Evolutionary conservation across 2,329 filamentous ascomycete species (phyloP).

Genomic region (Aureobasidium sp.): DNA sequence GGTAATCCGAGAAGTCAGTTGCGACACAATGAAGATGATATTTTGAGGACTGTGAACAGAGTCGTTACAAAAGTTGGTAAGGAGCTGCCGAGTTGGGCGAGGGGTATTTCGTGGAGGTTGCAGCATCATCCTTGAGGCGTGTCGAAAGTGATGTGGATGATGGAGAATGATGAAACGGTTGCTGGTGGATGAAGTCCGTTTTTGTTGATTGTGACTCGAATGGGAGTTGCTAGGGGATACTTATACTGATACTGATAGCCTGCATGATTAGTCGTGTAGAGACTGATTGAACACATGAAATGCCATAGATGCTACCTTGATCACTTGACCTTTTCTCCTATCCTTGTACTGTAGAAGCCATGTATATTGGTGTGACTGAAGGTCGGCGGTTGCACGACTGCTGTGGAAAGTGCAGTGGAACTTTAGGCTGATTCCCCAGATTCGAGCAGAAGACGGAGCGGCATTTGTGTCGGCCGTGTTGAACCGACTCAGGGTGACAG

Average conservation of each 20-base stretch:
- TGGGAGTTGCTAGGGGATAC: background rate
- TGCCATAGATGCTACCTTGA: background rate
- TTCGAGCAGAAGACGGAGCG: background rate
- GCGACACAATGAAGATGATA: background rate
- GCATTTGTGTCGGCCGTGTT: background rate
- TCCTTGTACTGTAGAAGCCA: background rate
- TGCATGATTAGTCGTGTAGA: background rate
- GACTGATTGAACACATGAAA: background rate
- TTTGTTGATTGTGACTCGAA: background rate
- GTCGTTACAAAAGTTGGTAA: background rate
- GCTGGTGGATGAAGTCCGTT: background rate
- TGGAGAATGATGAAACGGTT: background rate
- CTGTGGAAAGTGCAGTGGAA: background rate
- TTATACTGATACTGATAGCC: background rate
- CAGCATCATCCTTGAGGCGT: background rate
- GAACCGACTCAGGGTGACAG: background rate
- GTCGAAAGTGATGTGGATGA: background rate
- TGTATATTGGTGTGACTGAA: too few species aligned
- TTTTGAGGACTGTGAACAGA: background rate
- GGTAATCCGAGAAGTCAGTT: background rate
- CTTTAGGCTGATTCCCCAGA: background rate
- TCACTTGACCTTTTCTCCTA: background rate
- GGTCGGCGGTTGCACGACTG: background rate
- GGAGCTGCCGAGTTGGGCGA: background rate
- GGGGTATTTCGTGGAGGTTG: background rate